Evolutionary conservation across 2,329 filamentous ascomycete species (phyloP), one percentile per base, ranked within the genome.

Genomic region (Sporothrix curviconia): DNA sequence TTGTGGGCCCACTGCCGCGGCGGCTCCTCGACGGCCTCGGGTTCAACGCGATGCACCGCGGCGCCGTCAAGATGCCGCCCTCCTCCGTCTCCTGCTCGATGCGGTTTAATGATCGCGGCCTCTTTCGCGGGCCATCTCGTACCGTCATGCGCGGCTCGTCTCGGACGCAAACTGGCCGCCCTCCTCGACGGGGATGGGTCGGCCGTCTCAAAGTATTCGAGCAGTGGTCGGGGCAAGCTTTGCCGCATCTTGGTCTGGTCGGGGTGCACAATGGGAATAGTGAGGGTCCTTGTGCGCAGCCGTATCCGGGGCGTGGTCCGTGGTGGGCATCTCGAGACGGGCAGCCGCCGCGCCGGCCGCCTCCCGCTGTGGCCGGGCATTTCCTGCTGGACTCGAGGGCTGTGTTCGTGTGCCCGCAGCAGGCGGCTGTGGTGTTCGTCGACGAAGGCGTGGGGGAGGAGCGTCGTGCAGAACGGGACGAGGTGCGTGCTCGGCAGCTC

Each of bases 1-100:
- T 84, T 81, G 64, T 95, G 91, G n/a, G 87, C 85, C 77, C 90
- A 97, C 66, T 94, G 90, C 54, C 81, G 79, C 0, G 84, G 81
- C 0, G 89, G 89, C 65, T 95, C 88, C 57, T 89, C 85, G 59
- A 75, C 76, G 12, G 83, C 77, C 61, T 94, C 89, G 0, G 89
- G 88, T 17, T 85, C 78, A 89, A 94, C 24, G 86, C 74, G 2
- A 85, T 86, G 67, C 89, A 92, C 59, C 80, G 78, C 59, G 84
- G 83, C 55, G 79, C 74, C 52, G 87, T 90, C 28, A 96, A 77
- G 4, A 91, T 69, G 2, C 90, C 90, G 15, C 91, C 92, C 5
- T 85, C 82, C 65, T 89, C 78, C 3, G 84, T 83, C 62, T 90
- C 92, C 49, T 84, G 74, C 63, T 91, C 83, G 28, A 96, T 83